These are phyloP conservation scores for Hibiscus mutabilis DNA, from an alignment of 345 rosid species.

Conservation along the genomic window DNA sequence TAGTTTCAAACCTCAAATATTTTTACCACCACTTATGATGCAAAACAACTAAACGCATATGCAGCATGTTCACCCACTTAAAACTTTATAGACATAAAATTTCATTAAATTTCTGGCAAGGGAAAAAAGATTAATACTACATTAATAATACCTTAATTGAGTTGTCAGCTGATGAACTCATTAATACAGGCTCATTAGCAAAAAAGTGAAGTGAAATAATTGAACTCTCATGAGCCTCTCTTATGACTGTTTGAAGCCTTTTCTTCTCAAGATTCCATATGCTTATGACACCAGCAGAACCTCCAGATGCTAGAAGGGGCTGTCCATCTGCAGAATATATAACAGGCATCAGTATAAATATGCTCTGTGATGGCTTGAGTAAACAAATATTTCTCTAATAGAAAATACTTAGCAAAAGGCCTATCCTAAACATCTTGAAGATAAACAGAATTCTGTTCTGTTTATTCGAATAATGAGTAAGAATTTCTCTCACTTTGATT, in stretches of 20 bases:
- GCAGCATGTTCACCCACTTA: background rate
- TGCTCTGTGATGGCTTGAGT: background rate
- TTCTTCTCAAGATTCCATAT: conserved; percentile 94
- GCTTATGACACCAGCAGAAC: conserved; percentile 93
- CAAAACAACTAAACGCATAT: background rate
- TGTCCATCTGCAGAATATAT: conserved; percentile 58
- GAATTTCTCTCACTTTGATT: too few relatives aligned
- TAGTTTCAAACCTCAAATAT: background rate
- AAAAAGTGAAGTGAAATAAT: conserved; percentile 74
- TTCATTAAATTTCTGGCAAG: background rate
- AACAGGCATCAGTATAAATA: conserved; percentile 6
- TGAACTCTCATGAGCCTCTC: conserved; percentile 91
- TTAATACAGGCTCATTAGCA: conserved; percentile 91
- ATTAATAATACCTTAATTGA: conserved; percentile 65
- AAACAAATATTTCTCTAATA: background rate
- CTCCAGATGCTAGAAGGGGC: conserved; percentile 92
- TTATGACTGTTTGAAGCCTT: conserved; percentile 77
- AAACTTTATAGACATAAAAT: background rate
- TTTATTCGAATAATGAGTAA: too few relatives aligned
- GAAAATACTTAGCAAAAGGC: background rate
- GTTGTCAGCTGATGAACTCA: conserved; percentile 92
- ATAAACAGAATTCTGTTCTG: too few relatives aligned
- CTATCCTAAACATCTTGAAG: background rate
- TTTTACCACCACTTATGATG: background rate
- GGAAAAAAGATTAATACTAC: background rate